phyloP scores from a whole-genome alignment of 306 rosid genomes.

The Abrus pulchellus region DNA sequence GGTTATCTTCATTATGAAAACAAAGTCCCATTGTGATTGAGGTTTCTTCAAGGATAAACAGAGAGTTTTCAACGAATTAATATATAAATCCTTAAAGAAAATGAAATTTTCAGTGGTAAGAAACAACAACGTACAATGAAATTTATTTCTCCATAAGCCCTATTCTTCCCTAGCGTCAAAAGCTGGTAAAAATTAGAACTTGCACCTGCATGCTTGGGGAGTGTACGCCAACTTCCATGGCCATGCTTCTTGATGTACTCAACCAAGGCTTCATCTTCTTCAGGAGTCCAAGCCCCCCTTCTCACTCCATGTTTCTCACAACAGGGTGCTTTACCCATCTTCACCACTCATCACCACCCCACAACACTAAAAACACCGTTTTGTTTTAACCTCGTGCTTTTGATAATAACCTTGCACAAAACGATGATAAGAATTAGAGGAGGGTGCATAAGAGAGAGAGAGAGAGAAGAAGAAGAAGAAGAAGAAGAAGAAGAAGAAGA shows the following conservation, averaged over 20 bases:
- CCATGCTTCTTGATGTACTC: conserved; percentile 62
- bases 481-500: conserved; percentile 12
- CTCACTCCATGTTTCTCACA: conserved; percentile 65
- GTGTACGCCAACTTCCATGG: conserved; percentile 67
- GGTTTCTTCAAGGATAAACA: conserved; percentile 13
- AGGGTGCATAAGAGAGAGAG: neutral
- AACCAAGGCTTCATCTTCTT: conserved; percentile 61
- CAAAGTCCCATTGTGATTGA: neutral
- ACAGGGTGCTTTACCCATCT: conserved; percentile 63
- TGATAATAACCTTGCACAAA: neutral
- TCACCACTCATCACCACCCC: conserved; percentile 38
- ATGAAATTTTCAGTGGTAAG: conserved; percentile 13
- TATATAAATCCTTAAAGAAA: neutral
- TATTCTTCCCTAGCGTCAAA: neutral
- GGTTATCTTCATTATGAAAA: neutral
- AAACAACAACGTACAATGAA: neutral
- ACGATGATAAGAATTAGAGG: neutral
- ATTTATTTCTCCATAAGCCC: neutral
- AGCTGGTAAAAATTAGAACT: neutral
- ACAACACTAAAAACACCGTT: neutral
- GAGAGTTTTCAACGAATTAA: neutral
- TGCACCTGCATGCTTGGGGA: conserved; percentile 67
- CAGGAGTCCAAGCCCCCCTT: conserved; percentile 68
- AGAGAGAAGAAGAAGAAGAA: neutral
- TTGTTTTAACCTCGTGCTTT: neutral